Conservation (phyloP, 768 basidiomycete species). For the Phylloporus arenicola region DNA sequence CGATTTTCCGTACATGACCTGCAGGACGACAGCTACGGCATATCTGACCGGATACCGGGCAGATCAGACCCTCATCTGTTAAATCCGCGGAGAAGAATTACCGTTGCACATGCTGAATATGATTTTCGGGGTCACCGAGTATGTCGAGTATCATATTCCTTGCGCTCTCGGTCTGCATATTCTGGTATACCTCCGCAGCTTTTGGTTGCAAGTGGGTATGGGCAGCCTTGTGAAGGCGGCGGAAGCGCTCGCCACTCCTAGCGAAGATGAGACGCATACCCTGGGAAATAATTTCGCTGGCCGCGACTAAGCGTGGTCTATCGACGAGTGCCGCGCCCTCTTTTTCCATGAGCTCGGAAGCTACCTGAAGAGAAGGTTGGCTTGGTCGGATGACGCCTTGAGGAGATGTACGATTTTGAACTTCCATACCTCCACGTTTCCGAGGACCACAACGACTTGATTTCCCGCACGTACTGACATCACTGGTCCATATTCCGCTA, state of each 20-base stretch:
- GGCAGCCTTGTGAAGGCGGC: slow-evolving; percentile 49
- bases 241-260: slow-evolving; percentile 46
- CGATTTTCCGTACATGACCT: slow-evolving; percentile 25
- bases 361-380: slow-evolving; percentile 31
- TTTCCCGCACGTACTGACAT: slow-evolving; percentile 25
- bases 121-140: slow-evolving; percentile 10
- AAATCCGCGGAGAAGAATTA: neutral
- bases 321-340: slow-evolving; percentile 48
- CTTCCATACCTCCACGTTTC: slow-evolving; percentile 3
- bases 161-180: slow-evolving; percentile 36
- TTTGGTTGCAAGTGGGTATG: slow-evolving; percentile 51
- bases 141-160: slow-evolving; percentile 16
- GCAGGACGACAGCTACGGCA: slow-evolving; percentile 19
- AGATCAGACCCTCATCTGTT: neutral
- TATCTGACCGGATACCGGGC: slow-evolving; percentile 11
- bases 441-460: neutral
- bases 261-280: slow-evolving; percentile 48
- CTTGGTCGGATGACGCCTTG: neutral
- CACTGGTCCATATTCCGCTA: slow-evolving; percentile 1
- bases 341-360: slow-evolving; percentile 56
- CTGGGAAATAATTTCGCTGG: slow-evolving; percentile 48
- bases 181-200: slow-evolving; percentile 39
- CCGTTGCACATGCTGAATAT: slow-evolving; percentile 13
- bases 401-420: neutral
- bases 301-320: slow-evolving; percentile 45